Evolutionary conservation across 2,329 filamentous ascomycete species (phyloP), one percentile per base, ranked within the genome.

Genomic region (Lecanicillium sp.): DNA sequence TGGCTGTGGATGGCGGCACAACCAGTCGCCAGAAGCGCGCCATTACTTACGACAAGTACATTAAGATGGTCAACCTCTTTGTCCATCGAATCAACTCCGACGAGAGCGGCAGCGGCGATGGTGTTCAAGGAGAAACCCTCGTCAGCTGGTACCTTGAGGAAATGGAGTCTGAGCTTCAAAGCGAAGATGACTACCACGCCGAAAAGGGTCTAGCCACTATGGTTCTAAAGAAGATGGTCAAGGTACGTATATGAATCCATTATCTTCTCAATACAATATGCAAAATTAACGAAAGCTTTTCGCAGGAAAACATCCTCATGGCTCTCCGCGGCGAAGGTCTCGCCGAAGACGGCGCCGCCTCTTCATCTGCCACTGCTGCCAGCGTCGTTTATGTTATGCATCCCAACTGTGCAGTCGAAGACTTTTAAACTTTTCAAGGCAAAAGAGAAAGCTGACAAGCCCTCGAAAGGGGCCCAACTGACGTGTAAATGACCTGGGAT

Each of bases 41-140:
- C 53, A 90, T 98, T 55, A 94, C 88, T 4, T 94, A 94, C 54
- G 90, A 96, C 53, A 92, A 94, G 62, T 98, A 94, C 62, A 85
- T 90, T 57, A 74, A 77, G 53, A 95, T 96, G 59, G 77, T 95
- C 43, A 95, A 94, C 57, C 64, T 85, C 53, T 70, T 98, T 33
- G 85, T 95, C 20, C 77, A 81, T 48, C 79, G 83, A 17, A 79
- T 98, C 51, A 86, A 83, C 50, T 83, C 90, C 40, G 87, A 94
- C 52, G 88, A 96, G 61, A 67, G 71, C 27, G 71, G 67, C 9
- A 75, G 68, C 0, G 86, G 85, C 29, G 86, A 95, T 49, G 92
- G 92, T 41, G 81, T 95, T 9, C 83, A 88, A 43, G 81, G 86
- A 48, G 83, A 94, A 38, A 81, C 82, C 32, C 70, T 98, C 22